These are phyloP conservation scores for Microthyrium microscopicum DNA, from an alignment of 2,329 filamentous ascomycete genomes.

Conservation along the genomic window DNA sequence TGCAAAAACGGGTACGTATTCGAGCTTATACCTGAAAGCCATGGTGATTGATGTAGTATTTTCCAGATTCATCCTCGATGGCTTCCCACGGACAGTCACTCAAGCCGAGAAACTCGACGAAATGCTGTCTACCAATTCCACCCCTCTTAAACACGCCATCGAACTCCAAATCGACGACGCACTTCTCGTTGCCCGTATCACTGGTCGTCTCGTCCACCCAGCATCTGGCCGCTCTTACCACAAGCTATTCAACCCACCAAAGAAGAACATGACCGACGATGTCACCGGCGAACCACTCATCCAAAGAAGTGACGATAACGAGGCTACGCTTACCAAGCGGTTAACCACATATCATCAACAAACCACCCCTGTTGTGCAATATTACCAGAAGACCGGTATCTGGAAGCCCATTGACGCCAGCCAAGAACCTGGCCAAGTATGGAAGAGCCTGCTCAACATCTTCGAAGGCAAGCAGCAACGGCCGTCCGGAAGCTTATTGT, in stretches of 20 bases:
- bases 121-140: constrained; percentile 65
- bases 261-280: constrained; percentile 87
- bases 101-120: constrained; percentile 88
- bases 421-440: constrained; percentile 89
- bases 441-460: constrained; percentile 78
- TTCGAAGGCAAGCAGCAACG: no score
- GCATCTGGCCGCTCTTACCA: constrained; percentile 95
- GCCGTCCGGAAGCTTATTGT: no score
- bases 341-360: constrained; percentile 85
- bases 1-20: constrained; percentile 77
- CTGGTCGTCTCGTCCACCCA: constrained; percentile 86
- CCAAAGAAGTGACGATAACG: constrained; percentile 94
- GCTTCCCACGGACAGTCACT: constrained; percentile 90
- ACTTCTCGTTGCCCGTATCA: constrained; percentile 88
- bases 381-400: constrained; percentile 96
- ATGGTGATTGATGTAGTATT: not conserved
- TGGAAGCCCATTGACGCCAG: constrained; percentile 92
- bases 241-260: constrained; percentile 97
- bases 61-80: constrained; percentile 80
- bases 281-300: constrained; percentile 91
- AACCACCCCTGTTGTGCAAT: constrained; percentile 79
- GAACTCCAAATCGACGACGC: constrained; percentile 95
- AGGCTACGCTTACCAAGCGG: constrained; percentile 87
- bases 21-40: not conserved
- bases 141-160: constrained; percentile 84